Base-by-base conservation (phyloP, 139 green algal genomes). In the Tetradesmus lagerheimii region DNA sequence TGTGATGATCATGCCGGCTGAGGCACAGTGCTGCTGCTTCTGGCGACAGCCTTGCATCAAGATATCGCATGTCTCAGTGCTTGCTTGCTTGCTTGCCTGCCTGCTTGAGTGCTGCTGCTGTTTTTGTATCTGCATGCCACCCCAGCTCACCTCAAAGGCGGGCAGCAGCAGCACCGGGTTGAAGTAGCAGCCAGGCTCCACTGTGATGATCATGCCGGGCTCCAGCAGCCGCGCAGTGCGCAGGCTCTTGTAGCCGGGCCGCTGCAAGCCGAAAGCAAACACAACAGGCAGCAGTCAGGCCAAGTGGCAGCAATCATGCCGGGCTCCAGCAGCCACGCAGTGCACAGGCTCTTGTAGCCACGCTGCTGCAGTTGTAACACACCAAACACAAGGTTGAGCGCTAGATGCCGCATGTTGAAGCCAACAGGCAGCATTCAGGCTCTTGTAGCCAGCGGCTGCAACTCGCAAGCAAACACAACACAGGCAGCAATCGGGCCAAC, bases 101-200 rank as follows among this genome's bases (percentile, higher is more conserved):
- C n/a, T n/a, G n/a, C 27, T 14, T 35, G 9, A 27, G 25, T 23
- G 12, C 25, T 11, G 12, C 12, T 14, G 12, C 20, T 23, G 62
- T 74, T 6, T 14, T 27, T 74, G 20, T 74, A 23, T 34, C 92
- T 6, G 20, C 12, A 6, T 9, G 67, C 8, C 11, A 23, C 43
- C 37, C 34, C 20, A 2, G 1, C 67, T 39, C 67, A 78, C 93
- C 93, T 94, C 75, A 12, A 94, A 83, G 0, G 93, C 93, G 23
- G 93, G 92, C 77, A 91, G 50, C 16, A 99, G 92, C 83, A 98
- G 93, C 16, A 87, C 83, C 0, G 91, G 81, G 78, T 95, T 97
- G 94, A 99, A 99, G 93, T 99, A 99, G 94, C 95, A 98, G 23
- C 95, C 67, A 79, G 93, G 92, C 92, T 97, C 97, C 27, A 99